phyloP scores from a whole-genome alignment of 2,329 filamentous ascomycete genomes.

The Bipolaris victoriae region DNA sequence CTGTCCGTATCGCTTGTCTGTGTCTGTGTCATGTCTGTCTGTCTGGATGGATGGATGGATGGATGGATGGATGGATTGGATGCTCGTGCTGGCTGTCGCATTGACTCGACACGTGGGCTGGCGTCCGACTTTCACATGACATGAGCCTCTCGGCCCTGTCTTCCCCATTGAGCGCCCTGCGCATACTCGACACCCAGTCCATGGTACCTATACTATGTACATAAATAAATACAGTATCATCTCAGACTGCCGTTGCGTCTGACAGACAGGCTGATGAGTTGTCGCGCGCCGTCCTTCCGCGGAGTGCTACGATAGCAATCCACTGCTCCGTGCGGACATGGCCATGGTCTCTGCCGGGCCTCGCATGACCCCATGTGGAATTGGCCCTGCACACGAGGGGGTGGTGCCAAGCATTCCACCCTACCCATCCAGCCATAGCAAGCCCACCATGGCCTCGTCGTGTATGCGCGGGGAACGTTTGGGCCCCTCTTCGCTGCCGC shows the following conservation, averaged over 20 bases:
- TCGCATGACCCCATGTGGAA: slow-evolving; percentile 2
- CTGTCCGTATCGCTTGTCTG: too few relatives aligned
- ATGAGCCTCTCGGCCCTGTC: slow-evolving; percentile 17
- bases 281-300: neutral
- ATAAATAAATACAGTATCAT: neutral
- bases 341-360: neutral
- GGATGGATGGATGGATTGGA: too few relatives aligned
- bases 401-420: neutral
- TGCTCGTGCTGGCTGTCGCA: too few relatives aligned
- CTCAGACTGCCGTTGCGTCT: neutral
- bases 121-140: slow-evolving; percentile 12
- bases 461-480: neutral
- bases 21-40: too few relatives aligned
- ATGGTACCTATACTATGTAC: too few relatives aligned
- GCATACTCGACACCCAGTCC: slow-evolving; percentile 16
- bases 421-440: too few relatives aligned
- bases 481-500: slow-evolving; percentile 4
- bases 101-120: slow-evolving; percentile 23
- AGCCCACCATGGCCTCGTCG: neutral
- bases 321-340: neutral
- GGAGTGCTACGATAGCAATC: neutral
- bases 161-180: slow-evolving; percentile 22
- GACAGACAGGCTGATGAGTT: neutral
- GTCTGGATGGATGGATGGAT: too few relatives aligned
- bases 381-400: neutral